phyloP scores from a whole-genome alignment of 148 eudicot genomes.

The Polygonum aviculare region DNA sequence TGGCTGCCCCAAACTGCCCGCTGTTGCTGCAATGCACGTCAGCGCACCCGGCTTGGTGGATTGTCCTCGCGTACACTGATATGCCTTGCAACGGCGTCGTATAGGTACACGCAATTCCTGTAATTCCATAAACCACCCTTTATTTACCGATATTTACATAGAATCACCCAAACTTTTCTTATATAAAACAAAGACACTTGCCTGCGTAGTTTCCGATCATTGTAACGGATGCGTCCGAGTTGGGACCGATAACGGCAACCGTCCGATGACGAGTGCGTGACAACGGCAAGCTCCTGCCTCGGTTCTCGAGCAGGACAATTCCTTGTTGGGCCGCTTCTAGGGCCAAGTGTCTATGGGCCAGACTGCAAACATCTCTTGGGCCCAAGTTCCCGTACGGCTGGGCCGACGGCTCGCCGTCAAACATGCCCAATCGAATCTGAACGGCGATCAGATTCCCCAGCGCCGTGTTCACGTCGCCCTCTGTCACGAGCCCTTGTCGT shows the following conservation, averaged over 20 bases:
- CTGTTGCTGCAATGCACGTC: constrained; percentile 43
- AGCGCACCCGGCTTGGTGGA: constrained; percentile 52
- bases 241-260: constrained; percentile 58
- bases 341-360: constrained; percentile 66
- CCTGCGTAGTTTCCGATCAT: constrained; percentile 74
- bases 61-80: constrained; percentile 47
- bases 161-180: neutral
- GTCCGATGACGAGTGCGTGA: constrained; percentile 26
- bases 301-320: constrained; percentile 65
- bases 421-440: constrained; percentile 84
- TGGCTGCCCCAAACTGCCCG: constrained; percentile 48
- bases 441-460: constrained; percentile 37
- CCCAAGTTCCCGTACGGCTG: constrained; percentile 64
- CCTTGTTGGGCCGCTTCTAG: constrained; percentile 90
- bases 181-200: neutral
- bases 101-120: constrained; percentile 68
- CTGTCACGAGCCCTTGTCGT: constrained; percentile 37
- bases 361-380: constrained; percentile 56
- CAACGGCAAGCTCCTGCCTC: constrained; percentile 44
- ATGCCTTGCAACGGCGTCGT: constrained; percentile 71
- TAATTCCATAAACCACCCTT: constrained; percentile 21
- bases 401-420: constrained; percentile 69
- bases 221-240: constrained; percentile 41
- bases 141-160: constrained; percentile 2
- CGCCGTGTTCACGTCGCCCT: constrained; percentile 66